Evolutionary conservation across 352 stramenopile species (phyloP).

Genomic region (Globisporangium paddicum): DNA sequence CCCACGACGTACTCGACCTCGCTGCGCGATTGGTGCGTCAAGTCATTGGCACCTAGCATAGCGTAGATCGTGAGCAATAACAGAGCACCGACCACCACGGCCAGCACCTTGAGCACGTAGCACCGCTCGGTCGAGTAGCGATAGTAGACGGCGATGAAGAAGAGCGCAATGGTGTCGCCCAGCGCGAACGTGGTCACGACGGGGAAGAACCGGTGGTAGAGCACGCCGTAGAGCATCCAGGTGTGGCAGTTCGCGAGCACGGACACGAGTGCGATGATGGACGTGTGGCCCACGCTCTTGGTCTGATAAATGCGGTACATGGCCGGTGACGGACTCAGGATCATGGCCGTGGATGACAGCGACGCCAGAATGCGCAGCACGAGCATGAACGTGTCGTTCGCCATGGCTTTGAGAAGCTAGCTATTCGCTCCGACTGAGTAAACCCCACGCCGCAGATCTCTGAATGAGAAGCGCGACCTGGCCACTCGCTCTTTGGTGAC

Average conservation of each 20-base stretch:
- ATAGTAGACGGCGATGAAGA: constrained; percentile 54
- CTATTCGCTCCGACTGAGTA: not conserved
- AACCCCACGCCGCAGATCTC: not conserved
- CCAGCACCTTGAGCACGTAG: constrained; percentile 32
- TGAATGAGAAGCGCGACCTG: not conserved
- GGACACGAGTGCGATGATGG: constrained; percentile 31
- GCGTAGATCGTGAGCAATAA: constrained; percentile 33
- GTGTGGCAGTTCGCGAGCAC: constrained; percentile 37
- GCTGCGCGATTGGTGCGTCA: constrained; percentile 23
- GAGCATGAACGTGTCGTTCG: constrained; percentile 7
- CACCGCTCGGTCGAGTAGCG: constrained; percentile 29
- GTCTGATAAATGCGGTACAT: constrained; percentile 34
- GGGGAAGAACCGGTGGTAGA: constrained; percentile 14
- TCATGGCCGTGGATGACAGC: constrained; percentile 29
- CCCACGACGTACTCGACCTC: constrained; percentile 24
- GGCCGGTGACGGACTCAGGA: constrained; percentile 28
- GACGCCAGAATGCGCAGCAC: constrained; percentile 19
- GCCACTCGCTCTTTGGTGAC: too few relatives aligned
- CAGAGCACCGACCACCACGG: constrained; percentile 16
- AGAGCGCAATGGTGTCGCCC: constrained; percentile 29
- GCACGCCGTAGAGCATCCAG: constrained; percentile 17
- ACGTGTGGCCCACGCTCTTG: constrained; percentile 29
- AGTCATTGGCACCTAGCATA: constrained; percentile 27
- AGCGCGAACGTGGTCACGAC: constrained; percentile 46
- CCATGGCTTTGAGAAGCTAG: not conserved